Percentiles rank a stretch among this genome's conserved stretches.
phyloP scores from a whole-genome alignment of 225 moss, liverwort and hornwort genomes.

The Physcomitrium patens region DNA sequence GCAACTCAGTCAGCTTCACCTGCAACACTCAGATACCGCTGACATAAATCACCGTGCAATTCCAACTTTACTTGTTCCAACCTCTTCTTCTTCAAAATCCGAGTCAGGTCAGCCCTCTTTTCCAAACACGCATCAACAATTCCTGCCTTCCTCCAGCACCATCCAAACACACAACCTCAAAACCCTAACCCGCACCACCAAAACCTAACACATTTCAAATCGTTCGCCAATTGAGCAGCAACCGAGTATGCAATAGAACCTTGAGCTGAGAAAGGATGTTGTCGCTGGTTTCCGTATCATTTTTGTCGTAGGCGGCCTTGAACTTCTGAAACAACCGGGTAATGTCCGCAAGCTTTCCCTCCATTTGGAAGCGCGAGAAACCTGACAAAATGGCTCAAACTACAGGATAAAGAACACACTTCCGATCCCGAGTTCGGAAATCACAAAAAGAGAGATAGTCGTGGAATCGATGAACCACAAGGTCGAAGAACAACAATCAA shows the following conservation, averaged over 20 bases:
- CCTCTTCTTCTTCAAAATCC: neutral
- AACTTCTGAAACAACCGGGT: constrained; percentile 63
- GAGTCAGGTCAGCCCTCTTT: neutral
- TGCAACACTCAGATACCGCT: constrained; percentile 29
- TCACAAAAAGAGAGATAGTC: neutral
- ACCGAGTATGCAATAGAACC: constrained; percentile 31
- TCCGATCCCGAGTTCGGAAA: neutral
- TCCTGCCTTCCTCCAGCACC: neutral
- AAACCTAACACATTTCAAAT: constrained; percentile 6
- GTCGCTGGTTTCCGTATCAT: constrained; percentile 54
- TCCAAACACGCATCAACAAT: neutral
- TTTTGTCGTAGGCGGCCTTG: constrained; percentile 45
- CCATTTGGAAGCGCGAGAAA: constrained; percentile 31
- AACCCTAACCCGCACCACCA: constrained; percentile 29
- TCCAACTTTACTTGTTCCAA: neutral
- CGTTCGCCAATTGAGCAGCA: neutral
- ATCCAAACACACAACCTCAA: constrained; percentile 16
- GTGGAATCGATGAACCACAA: neutral
- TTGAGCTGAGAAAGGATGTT: constrained; percentile 63
- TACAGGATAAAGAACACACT: neutral
- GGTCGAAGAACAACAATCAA: neutral
- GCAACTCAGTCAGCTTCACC: constrained; percentile 80
- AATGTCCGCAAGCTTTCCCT: constrained; percentile 55
- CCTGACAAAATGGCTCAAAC: neutral
- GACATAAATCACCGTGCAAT: neutral